Conservation (phyloP, 1,284 basidiomycete genomes). For the Malassezia equina region DNA sequence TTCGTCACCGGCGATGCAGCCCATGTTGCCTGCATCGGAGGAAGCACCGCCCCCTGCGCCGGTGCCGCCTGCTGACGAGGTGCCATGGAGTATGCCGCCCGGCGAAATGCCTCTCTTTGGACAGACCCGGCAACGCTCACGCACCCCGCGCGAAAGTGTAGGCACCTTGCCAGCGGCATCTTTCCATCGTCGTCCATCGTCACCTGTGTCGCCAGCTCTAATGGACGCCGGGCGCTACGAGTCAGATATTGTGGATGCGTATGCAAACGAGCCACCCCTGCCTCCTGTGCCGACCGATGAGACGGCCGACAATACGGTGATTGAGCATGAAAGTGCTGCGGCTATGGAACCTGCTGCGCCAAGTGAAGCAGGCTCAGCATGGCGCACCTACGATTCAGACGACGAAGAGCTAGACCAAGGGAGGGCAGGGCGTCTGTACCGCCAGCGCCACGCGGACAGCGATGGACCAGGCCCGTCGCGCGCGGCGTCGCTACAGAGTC, state of each 20-base stretch:
- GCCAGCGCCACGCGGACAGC: not conserved
- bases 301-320: conserved; percentile 8
- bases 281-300: not conserved
- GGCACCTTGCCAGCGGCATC: not conserved
- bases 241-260: conserved; percentile 4
- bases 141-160: not conserved
- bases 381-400: conserved; percentile 2
- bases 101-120: not conserved
- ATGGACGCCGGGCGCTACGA: not conserved
- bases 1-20: not conserved
- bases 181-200: not conserved
- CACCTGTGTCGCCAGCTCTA: not conserved
- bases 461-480: not conserved
- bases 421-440: not conserved
- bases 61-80: not conserved
- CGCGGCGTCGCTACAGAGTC: not conserved
- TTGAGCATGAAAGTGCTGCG: conserved; percentile 6
- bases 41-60: not conserved
- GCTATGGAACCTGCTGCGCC: not conserved
- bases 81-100: not conserved
- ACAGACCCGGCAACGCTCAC: not conserved
- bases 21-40: not conserved
- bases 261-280: not conserved
- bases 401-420: not conserved
- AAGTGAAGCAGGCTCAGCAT: not conserved